phyloP scores from a whole-genome alignment of 306 rosid genomes.

The Trifolium pratense region DNA sequence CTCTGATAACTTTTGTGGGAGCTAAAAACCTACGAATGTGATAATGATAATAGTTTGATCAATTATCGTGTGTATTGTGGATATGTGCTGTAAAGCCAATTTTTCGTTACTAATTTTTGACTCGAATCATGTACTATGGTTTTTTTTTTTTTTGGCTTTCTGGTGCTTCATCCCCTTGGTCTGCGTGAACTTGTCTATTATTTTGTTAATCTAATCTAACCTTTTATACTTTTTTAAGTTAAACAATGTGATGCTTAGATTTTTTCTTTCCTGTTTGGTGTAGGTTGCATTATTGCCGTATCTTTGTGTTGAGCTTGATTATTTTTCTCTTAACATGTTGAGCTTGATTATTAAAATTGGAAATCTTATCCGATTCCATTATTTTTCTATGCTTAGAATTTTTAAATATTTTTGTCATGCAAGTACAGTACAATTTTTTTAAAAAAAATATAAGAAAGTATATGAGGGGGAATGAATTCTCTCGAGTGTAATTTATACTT shows the following conservation, averaged over 20 bases:
- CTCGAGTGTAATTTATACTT: too few relatives aligned
- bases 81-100: slow-evolving; percentile 36
- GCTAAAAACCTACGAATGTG: slow-evolving; percentile 20
- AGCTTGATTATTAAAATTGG: neutral
- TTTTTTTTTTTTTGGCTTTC: slow-evolving; percentile 3
- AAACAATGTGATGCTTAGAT: slow-evolving; percentile 30
- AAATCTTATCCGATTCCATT: neutral
- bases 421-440: too few relatives aligned
- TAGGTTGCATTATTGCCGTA: slow-evolving; percentile 8
- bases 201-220: slow-evolving; percentile 3
- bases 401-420: too few relatives aligned
- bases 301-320: slow-evolving; percentile 10
- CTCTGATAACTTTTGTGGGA: slow-evolving; percentile 32
- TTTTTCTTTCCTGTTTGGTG: slow-evolving; percentile 39
- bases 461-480: too few relatives aligned
- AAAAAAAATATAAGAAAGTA: too few relatives aligned
- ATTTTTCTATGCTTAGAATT: neutral
- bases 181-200: slow-evolving; percentile 40
- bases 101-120: neutral
- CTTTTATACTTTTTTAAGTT: slow-evolving; percentile 1
- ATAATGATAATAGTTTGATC: slow-evolving; percentile 29
- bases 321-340: too few relatives aligned
- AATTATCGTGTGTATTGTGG: neutral
- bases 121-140: neutral
- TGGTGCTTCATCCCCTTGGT: slow-evolving; percentile 32